phyloP scores from a whole-genome alignment of 192 early-diverging fungal genomes.

The Entomortierella lignicola region DNA sequence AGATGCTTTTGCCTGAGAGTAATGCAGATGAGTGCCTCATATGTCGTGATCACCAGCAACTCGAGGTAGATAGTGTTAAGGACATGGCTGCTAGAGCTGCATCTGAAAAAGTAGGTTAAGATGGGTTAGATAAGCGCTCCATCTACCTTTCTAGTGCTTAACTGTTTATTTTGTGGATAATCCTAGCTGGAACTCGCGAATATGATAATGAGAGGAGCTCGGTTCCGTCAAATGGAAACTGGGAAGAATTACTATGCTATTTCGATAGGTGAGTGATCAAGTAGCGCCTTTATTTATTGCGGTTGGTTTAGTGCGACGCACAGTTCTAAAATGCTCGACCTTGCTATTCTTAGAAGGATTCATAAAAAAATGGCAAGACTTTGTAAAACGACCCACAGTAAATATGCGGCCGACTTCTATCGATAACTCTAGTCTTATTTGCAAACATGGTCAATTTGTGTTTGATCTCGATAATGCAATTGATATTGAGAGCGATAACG shows the following conservation, averaged over 20 bases:
- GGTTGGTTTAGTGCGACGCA: neutral
- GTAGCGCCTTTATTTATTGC: neutral
- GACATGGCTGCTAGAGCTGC: constrained; percentile 15
- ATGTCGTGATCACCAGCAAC: constrained; percentile 7
- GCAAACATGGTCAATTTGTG: constrained; percentile 19
- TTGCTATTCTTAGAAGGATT: constrained; percentile 8
- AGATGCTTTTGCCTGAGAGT: constrained; percentile 1
- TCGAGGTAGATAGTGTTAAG: neutral
- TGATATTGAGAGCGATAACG: constrained; percentile 13
- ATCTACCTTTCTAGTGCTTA: neutral
- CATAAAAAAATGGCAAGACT: constrained; percentile 29
- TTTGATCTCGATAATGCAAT: constrained; percentile 18
- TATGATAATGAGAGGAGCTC: constrained; percentile 11
- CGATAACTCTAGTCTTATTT: constrained; percentile 18
- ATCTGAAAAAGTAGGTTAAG: constrained; percentile 38
- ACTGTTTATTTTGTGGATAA: neutral
- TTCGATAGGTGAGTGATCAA: constrained; percentile 12
- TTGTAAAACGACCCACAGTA: constrained; percentile 14
- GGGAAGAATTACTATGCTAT: constrained; percentile 15
- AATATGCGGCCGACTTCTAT: constrained; percentile 13
- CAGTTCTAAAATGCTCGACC: neutral
- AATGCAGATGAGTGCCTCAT: constrained; percentile 13
- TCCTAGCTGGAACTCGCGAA: constrained; percentile 6
- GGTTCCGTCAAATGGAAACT: neutral
- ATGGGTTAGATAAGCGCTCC: neutral